A percentile compares a stretch with the other conserved stretches of the same genome.
These are phyloP conservation scores for Citrus mangshanensis DNA, from an alignment of 345 rosid species.

Conservation along the genomic window DNA sequence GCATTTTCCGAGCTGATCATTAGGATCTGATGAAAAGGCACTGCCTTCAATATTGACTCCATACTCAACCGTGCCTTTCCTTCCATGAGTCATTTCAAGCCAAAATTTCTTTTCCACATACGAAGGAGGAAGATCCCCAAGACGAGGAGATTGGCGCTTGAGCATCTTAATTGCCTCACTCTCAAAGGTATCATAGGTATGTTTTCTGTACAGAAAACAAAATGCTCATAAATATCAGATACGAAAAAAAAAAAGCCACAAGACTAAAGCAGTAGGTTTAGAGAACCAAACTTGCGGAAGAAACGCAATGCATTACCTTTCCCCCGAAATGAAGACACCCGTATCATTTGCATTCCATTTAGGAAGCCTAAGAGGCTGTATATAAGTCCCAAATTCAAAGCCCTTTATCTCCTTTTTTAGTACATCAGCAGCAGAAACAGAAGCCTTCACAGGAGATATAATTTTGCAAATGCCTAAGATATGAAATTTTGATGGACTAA, in stretches of 20 bases:
- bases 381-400: constrained; percentile 50
- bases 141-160: constrained; percentile 38
- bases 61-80: constrained; percentile 52
- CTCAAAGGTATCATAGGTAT: constrained; percentile 50
- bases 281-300: not conserved
- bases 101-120: constrained; percentile 61
- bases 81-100: constrained; percentile 56
- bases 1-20: constrained; percentile 55
- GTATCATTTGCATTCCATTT: constrained; percentile 54
- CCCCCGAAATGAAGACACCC: constrained; percentile 45
- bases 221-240: not conserved
- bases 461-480: constrained; percentile 63
- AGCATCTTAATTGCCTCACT: constrained; percentile 51
- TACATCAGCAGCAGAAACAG: constrained; percentile 56
- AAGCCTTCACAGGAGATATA: constrained; percentile 50
- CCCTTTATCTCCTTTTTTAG: constrained; percentile 48
- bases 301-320: constrained; percentile 27
- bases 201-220: constrained; percentile 36
- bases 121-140: constrained; percentile 37
- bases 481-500: not conserved
- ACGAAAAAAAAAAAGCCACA: not conserved
- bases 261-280: not conserved
- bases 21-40: constrained; percentile 56
- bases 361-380: constrained; percentile 61
- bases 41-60: constrained; percentile 65